These are phyloP conservation scores for Tubosaeta brunneosetosa DNA, from an alignment of 768 basidiomycete species.

Conservation along the genomic window DNA sequence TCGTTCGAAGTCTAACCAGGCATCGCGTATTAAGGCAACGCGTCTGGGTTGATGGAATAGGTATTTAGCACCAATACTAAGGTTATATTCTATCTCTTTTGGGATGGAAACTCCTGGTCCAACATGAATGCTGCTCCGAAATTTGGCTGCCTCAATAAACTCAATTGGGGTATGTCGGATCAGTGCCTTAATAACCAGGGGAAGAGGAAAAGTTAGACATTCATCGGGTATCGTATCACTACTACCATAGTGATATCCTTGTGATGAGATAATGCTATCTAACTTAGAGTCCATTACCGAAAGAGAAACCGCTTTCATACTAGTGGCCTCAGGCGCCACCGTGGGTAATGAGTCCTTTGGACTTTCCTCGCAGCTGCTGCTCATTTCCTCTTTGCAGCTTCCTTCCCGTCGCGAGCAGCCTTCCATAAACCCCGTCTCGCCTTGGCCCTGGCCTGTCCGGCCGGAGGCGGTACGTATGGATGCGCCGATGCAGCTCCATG, in stretches of 20 bases:
- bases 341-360: too few relatives aligned
- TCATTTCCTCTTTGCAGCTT: too few relatives aligned
- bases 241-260: too few relatives aligned
- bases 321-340: too few relatives aligned
- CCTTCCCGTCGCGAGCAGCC: too few relatives aligned
- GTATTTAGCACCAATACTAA: constrained; percentile 1
- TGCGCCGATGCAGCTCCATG: too few relatives aligned
- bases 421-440: too few relatives aligned
- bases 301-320: too few relatives aligned
- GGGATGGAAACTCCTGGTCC: constrained; percentile 3
- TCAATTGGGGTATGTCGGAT: not conserved
- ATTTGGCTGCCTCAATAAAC: not conserved
- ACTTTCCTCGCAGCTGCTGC: too few relatives aligned
- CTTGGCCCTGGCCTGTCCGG: too few relatives aligned
- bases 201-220: not conserved
- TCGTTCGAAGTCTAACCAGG: constrained; percentile 9
- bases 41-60: not conserved
- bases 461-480: too few relatives aligned
- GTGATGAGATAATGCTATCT: too few relatives aligned
- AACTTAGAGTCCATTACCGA: not conserved
- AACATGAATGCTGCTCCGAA: not conserved
- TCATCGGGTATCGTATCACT: not conserved
- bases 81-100: not conserved
- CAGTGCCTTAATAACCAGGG: not conserved
- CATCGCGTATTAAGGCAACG: not conserved